Evolutionary conservation across 768 basidiomycete species (phyloP).

Genomic region (Boletus sp.): DNA sequence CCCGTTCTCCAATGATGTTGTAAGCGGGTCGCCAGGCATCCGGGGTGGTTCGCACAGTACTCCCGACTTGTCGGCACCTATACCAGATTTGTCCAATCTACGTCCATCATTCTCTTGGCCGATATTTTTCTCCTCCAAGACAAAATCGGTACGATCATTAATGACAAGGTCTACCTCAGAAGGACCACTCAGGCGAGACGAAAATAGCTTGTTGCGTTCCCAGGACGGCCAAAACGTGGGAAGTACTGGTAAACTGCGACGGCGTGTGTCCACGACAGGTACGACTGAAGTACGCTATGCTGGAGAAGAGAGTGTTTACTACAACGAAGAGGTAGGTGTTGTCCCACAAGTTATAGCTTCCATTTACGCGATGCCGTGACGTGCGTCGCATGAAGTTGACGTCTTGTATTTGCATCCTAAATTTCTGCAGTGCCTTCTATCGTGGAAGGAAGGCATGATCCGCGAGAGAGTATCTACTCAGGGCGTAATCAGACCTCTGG

Average conservation of each 20-base stretch:
- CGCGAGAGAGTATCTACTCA: slow-evolving; percentile 84
- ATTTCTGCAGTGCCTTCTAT: slow-evolving; percentile 30
- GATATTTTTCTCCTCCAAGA: slow-evolving; percentile 13
- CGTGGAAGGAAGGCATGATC: slow-evolving; percentile 67
- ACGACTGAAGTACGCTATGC: slow-evolving; percentile 38
- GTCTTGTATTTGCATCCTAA: not conserved
- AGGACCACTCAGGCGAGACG: not conserved
- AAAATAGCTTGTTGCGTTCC: not conserved
- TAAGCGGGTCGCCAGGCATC: not conserved
- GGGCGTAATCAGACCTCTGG: slow-evolving; percentile 81
- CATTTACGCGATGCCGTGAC: not conserved
- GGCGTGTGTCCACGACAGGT: slow-evolving; percentile 8
- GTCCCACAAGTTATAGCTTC: not conserved
- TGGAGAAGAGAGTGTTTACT: slow-evolving; percentile 62
- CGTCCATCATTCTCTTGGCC: slow-evolving; percentile 13
- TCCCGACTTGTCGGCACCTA: not conserved
- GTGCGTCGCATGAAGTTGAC: not conserved
- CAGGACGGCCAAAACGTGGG: slow-evolving; percentile 18
- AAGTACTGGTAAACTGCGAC: slow-evolving; percentile 19
- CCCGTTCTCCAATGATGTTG: not conserved
- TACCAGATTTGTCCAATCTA: not conserved
- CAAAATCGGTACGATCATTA: slow-evolving; percentile 10
- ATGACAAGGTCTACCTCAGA: slow-evolving; percentile 19
- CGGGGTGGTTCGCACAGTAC: not conserved
- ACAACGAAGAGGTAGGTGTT: slow-evolving; percentile 41